Evolutionary conservation across 2,329 filamentous ascomycete genomes (phyloP).

Genomic region (Exophiala mesophila): DNA sequence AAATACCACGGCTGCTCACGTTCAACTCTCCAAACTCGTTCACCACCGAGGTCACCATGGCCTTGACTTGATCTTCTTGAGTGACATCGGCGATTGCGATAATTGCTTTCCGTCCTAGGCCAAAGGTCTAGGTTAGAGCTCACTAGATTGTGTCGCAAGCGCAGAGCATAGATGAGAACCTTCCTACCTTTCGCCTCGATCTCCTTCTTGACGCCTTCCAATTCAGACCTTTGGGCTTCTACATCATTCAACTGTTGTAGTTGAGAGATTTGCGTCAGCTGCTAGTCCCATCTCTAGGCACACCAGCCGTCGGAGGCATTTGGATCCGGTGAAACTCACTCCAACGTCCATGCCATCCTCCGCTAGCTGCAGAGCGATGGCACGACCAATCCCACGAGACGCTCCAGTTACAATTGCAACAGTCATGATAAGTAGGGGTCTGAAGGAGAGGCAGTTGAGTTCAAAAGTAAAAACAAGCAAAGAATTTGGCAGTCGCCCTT

Average conservation of each 20-base stretch:
- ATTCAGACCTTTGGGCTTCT: background rate
- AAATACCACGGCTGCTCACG: slow-evolving; percentile 41
- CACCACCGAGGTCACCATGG: slow-evolving; percentile 49
- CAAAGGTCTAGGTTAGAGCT: no score
- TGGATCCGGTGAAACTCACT: no score
- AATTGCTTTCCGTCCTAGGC: slow-evolving; percentile 34
- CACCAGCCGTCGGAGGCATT: no score
- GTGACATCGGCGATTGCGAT: slow-evolving; percentile 58
- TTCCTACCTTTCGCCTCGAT: slow-evolving; percentile 6
- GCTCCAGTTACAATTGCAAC: slow-evolving; percentile 47
- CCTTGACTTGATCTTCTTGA: slow-evolving; percentile 47
- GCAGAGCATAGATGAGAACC: no score
- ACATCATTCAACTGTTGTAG: slow-evolving; percentile 1
- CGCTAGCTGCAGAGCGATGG: slow-evolving; percentile 50
- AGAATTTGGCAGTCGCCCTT: no score
- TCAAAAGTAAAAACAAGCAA: no score
- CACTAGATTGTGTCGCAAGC: no score
- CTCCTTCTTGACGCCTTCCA: slow-evolving; percentile 3
- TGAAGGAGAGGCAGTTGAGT: no score
- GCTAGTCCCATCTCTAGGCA: no score
- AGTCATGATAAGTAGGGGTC: slow-evolving; percentile 11
- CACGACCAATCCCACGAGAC: slow-evolving; percentile 53
- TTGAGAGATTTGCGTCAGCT: no score
- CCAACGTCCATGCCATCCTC: slow-evolving; percentile 49
- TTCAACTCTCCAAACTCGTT: slow-evolving; percentile 47